Conservation (phyloP, 768 basidiomycete genomes). For the Vararia minispora region DNA sequence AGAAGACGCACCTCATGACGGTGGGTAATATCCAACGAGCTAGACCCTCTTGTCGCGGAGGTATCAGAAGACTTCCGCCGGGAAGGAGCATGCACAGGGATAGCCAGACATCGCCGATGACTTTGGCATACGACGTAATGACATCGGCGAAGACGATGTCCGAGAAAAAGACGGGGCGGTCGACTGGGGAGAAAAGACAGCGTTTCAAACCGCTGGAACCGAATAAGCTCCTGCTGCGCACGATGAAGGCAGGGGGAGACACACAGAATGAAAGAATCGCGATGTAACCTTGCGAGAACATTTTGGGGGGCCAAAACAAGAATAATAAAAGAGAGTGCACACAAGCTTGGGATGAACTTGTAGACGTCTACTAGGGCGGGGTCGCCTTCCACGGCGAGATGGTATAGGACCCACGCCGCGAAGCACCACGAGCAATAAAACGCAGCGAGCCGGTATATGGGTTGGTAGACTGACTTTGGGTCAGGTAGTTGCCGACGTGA, state of each 20-base stretch:
- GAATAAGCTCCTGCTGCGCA: conserved; percentile 1
- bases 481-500: conserved; percentile 24
- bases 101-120: conserved; percentile 90
- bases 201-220: conserved; percentile 52
- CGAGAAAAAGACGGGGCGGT: conserved; percentile 66
- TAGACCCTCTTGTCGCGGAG: conserved; percentile 52
- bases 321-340: conserved; percentile 44
- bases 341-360: conserved; percentile 65
- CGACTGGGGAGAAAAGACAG: conserved; percentile 56
- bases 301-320: conserved; percentile 59
- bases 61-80: conserved; percentile 60
- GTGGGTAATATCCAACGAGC: conserved; percentile 68
- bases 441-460: conserved; percentile 58
- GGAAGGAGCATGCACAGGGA: conserved; percentile 80
- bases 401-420: conserved; percentile 59
- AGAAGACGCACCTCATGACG: conserved; percentile 66
- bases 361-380: conserved; percentile 55
- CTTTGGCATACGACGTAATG: conserved; percentile 93
- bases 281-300: conserved; percentile 54
- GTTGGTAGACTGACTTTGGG: conserved; percentile 34
- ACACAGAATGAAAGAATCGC: conserved; percentile 71
- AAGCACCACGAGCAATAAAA: conserved; percentile 52
- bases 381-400: conserved; percentile 46
- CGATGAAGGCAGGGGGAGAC: conserved; percentile 20
- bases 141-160: conserved; percentile 95